Base-by-base conservation (phyloP, 1,284 basidiomycete species). In the Rhodotorula sp. region DNA sequence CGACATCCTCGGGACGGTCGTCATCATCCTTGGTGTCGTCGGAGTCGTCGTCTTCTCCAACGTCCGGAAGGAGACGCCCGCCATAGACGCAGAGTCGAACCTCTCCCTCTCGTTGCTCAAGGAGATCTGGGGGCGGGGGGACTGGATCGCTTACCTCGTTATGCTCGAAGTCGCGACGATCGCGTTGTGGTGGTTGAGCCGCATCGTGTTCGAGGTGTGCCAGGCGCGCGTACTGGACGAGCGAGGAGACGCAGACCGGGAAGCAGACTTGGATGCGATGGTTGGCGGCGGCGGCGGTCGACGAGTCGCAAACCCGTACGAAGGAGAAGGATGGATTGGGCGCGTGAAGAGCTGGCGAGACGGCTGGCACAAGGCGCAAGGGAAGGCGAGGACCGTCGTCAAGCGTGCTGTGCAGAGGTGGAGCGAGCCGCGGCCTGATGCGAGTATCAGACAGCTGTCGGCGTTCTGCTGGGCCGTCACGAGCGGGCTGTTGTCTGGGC, bases 401-500 rank as follows among this genome's bases (percentile, higher is more conserved):
- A 85, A 86, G 50, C 83, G 85, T 65, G 83, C 83, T 74, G 80
- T 95, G 57, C 92, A 94, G 78, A 75, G 80, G 1, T 89, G 91
- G 87, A 89, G 88, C 4, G 87, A 85, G 28, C 83, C 88, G 8
- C 88, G 90, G 71, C 88, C 89, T 73, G 93, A 96, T 77, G 88
- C 86, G 74, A 87, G 88, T 56, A 83, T 96, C 57, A 87, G 88
- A 7, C 95, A 92, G 89, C 88, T 91, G 22, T 84, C 94, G 57
- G 94, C 93, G 10, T 90, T 96, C 60, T 89, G 88, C 0, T 97
- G 93, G 93, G 89, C 91, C 2, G 92, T 91, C 67, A 88, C 87
- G 64, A 93, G 93, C 40, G 94, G 94, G 11, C 88, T 90, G 46
- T 82, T 97, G 44, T 92, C 92, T 2, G 94, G 94, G 4, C 88